Base-by-base conservation (phyloP, 2,329 filamentous ascomycete species). In the Xylariaceae sp. region DNA sequence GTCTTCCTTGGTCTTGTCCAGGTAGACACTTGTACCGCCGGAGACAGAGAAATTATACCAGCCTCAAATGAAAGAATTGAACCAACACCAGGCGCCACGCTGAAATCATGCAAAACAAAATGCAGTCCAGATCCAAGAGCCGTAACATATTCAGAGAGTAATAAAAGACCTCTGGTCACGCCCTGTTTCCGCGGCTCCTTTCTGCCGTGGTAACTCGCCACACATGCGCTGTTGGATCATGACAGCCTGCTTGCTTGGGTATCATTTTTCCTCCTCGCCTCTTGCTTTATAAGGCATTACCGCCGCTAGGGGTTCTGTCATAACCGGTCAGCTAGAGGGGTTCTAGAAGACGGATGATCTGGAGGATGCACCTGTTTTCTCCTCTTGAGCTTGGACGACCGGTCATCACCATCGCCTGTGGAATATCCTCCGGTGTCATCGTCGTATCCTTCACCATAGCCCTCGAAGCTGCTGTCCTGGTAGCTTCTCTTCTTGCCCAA, bases 401-500 rank as follows among this genome's bases (percentile, higher is more conserved):
- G 71, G 50, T 87, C 83, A 60, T 88, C 87, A 60, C 84, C 83
- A 59, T 88, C 87, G 52, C 84, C 86, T 18, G 87, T 89, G 18
- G 86, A 89, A 63, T 90, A 86, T n/a, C 81, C 83, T 14, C 73
- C 75, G 12, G 80, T 84, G 56, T 87, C 87, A 58, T 89, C 86
- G 56, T 90, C 79, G 60, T 78, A 90, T 33, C 85, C 84, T 60
- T 90, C 87, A 42, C 82, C 81, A 63, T 91, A 91, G 40, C 88
- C 88, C 62, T 88, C 84, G 64, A 82, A 92, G 62, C 85, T 89
- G 61, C 78, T 81, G 58, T 92, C 88, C 38, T 86, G 84, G 65
- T 91, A 92, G 56, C 84, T 82, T 44, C 89, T 80, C 76, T 91
- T 91, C 74, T 88, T 89, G 56, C 82, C 78, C 50, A 77, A 75